Conservation (phyloP, 108 stramenopile species). For the Schizochytrium sp. region DNA sequence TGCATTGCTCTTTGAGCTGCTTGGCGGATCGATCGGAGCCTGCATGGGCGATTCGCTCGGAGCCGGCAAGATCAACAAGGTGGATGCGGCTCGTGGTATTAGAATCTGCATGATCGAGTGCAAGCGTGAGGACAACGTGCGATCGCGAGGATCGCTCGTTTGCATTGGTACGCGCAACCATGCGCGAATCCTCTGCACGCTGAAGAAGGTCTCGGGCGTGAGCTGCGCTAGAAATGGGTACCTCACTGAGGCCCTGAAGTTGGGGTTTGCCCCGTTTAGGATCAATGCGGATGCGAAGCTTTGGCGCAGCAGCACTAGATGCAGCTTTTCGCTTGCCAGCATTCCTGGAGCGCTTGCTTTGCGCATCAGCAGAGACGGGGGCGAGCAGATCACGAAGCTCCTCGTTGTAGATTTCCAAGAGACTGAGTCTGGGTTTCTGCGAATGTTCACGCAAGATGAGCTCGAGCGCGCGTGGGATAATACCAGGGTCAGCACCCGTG, state of each 20-base stretch:
- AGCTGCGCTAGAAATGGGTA: not conserved
- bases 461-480: not conserved
- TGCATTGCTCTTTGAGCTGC: not conserved
- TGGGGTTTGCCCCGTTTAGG: not conserved
- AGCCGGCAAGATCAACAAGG: not conserved
- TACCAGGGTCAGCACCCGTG: not conserved
- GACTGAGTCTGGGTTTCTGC: slow-evolving; percentile 32
- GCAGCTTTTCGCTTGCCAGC: not conserved
- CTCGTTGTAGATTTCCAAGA: slow-evolving; percentile 57
- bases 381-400: slow-evolving; percentile 40
- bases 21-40: not conserved
- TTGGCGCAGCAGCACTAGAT: not conserved
- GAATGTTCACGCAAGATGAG: not conserved
- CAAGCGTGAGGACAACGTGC: not conserved
- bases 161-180: not conserved
- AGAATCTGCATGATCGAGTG: not conserved
- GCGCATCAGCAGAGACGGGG: no score
- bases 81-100: not conserved
- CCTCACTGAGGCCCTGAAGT: not conserved
- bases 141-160: not conserved
- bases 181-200: not conserved
- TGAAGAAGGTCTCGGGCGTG: not conserved
- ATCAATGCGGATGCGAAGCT: not conserved
- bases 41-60: not conserved
- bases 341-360: not conserved